Evolutionary conservation across 2,329 filamentous ascomycete species (phyloP).

Genomic region (Trichoderma pleuroti): DNA sequence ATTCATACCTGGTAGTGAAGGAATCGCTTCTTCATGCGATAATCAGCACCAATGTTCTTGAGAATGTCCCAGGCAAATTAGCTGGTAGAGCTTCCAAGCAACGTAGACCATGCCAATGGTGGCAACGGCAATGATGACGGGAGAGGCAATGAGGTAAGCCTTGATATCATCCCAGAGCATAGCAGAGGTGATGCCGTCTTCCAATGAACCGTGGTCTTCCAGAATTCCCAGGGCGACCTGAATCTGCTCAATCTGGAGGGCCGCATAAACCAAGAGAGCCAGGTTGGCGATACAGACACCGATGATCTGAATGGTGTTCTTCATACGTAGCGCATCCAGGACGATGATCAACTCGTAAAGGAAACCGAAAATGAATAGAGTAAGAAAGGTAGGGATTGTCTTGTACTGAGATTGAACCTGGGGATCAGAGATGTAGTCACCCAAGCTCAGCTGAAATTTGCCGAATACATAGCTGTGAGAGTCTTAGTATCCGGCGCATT

Average conservation of each 20-base stretch:
- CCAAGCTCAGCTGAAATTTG: slow-evolving; percentile 68
- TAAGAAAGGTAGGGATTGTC: slow-evolving; percentile 91
- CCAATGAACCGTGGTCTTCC: slow-evolving; percentile 42
- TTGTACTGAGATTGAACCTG: slow-evolving; percentile 51
- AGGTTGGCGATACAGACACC: slow-evolving; percentile 90
- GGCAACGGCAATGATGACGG: slow-evolving; percentile 73
- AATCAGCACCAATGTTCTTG: slow-evolving; percentile 96
- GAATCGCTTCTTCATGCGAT: slow-evolving; percentile 94
- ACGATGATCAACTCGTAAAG: slow-evolving; percentile 86
- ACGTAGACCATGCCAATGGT: slow-evolving; percentile 71
- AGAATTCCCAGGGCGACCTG: slow-evolving; percentile 64
- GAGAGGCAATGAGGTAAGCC: slow-evolving; percentile 80
- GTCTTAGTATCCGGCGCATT: slow-evolving; percentile 17
- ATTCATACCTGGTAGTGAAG: slow-evolving; percentile 81
- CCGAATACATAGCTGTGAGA: slow-evolving; percentile 77
- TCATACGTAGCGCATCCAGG: slow-evolving; percentile 88
- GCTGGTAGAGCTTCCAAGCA: slow-evolving; percentile 94
- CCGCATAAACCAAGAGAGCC: slow-evolving; percentile 86
- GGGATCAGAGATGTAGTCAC: slow-evolving; percentile 37
- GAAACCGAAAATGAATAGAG: slow-evolving; percentile 96
- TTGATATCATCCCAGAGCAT: slow-evolving; percentile 66
- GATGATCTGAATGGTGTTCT: slow-evolving; percentile 98
- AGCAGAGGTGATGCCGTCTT: slow-evolving; percentile 27
- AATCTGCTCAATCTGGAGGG: slow-evolving; percentile 91
- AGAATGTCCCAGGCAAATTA: slow-evolving; percentile 99